Conservation (phyloP, 2,329 filamentous ascomycete genomes). For the Setomelanomma holmii region DNA sequence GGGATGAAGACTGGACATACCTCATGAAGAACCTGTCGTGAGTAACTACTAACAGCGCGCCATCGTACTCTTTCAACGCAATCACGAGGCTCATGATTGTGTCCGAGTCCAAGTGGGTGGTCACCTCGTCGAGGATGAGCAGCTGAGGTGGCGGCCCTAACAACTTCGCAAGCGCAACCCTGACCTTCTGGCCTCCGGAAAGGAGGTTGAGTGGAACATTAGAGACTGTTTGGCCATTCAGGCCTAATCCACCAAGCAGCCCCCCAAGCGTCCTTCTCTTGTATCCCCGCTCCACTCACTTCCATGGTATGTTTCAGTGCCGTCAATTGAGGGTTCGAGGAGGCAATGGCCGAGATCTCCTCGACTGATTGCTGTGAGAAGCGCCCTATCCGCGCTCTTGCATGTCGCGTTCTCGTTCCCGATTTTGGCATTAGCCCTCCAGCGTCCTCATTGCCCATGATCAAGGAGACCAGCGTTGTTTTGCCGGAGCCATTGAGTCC, state of each 20-base stretch:
- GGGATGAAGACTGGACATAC: conserved; percentile 37
- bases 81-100: conserved; percentile 75
- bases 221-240: conserved; percentile 73
- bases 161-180: conserved; percentile 72
- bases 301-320: conserved; percentile 69
- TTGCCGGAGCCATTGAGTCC: conserved; percentile 85
- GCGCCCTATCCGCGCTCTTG: conserved; percentile 73
- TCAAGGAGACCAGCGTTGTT: conserved; percentile 75
- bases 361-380: conserved; percentile 84
- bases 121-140: conserved; percentile 80
- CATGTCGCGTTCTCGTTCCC: conserved; percentile 70
- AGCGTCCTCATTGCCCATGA: conserved; percentile 60
- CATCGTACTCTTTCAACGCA: conserved; percentile 72
- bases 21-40: conserved; percentile 85
- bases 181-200: conserved; percentile 76
- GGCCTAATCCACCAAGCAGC: conserved; percentile 71
- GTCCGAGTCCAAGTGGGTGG: conserved; percentile 84
- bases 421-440: conserved; percentile 59
- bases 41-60: conserved; percentile 77
- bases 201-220: conserved; percentile 76
- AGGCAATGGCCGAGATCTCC: conserved; percentile 65
- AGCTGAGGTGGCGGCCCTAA: conserved; percentile 74
- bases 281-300: conserved; percentile 60
- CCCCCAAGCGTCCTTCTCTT: conserved; percentile 73
- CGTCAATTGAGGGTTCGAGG: conserved; percentile 62